phyloP scores from a whole-genome alignment of 2,329 filamentous ascomycete species.

The Fusarium sp. region DNA sequence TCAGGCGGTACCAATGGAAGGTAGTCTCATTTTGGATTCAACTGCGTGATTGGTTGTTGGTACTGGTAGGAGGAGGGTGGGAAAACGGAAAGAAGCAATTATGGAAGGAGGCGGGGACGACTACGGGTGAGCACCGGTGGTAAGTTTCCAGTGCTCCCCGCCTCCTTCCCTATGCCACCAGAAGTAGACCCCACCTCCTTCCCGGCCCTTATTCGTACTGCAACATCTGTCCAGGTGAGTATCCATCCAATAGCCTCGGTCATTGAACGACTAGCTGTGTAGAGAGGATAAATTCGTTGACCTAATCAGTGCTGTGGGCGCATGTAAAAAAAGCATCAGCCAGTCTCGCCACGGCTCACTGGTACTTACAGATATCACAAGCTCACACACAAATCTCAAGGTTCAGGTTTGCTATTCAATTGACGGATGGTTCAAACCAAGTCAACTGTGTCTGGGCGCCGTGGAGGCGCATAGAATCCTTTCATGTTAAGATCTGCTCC shows the following conservation, averaged over 20 bases:
- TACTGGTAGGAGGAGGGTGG: rapidly evolving
- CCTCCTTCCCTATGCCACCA: background rate
- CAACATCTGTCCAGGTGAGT: background rate
- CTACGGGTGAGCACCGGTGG: background rate
- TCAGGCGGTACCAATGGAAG: no score
- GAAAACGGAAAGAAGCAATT: background rate
- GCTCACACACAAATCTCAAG: rapidly evolving
- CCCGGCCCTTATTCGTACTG: background rate
- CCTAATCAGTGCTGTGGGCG: no score
- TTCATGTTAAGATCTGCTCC: background rate
- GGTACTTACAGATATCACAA: background rate
- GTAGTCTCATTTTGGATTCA: no score
- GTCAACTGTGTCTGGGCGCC: background rate
- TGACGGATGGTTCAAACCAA: background rate
- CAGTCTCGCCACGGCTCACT: background rate
- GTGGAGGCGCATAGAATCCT: background rate
- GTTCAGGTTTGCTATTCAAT: background rate
- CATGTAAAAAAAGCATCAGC: rapidly evolving
- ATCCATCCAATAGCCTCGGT: background rate
- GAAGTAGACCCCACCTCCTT: background rate
- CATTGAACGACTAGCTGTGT: background rate
- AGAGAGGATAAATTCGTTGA: no score
- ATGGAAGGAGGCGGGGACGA: background rate
- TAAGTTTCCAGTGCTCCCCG: background rate
- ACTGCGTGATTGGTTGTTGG: no score